These are phyloP conservation scores for Pisolithus marmoratus DNA, from an alignment of 768 basidiomycete genomes.

Conservation along the genomic window DNA sequence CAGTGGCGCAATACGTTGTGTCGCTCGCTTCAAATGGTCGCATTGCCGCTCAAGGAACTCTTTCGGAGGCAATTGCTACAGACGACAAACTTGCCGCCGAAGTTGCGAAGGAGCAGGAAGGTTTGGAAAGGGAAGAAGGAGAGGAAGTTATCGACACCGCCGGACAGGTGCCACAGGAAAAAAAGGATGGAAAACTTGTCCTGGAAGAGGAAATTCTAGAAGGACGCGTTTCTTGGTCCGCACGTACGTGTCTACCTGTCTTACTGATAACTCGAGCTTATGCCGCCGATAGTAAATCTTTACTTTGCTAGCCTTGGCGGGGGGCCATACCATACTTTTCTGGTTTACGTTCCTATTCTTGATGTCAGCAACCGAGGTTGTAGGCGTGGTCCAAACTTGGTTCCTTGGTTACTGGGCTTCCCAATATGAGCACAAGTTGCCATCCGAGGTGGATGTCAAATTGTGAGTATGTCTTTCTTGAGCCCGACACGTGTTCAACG, in stretches of 20 bases:
- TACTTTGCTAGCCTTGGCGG: conserved; percentile 23
- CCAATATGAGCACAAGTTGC: conserved; percentile 31
- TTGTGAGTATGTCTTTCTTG: conserved; percentile 22
- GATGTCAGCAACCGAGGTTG: conserved; percentile 17
- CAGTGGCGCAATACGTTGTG: conserved; percentile 37
- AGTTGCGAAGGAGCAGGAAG: conserved; percentile 10
- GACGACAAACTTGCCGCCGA: conserved; percentile 29
- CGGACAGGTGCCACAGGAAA: conserved; percentile 12
- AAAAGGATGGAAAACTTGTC: conserved; percentile 51
- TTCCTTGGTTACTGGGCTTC: conserved; percentile 42
- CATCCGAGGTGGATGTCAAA: conserved; percentile 29
- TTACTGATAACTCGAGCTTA: not conserved
- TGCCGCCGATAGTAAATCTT: conserved; percentile 18
- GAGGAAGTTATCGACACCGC: conserved; percentile 17
- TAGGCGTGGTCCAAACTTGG: conserved; percentile 31
- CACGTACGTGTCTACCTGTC: conserved; percentile 25
- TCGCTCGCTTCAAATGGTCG: conserved; percentile 50
- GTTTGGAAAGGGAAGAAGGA: conserved; percentile 10
- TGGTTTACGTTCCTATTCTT: conserved; percentile 21
- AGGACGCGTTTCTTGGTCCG: conserved; percentile 52
- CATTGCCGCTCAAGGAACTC: conserved; percentile 42
- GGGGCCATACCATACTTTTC: conserved; percentile 22
- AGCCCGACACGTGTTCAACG: not conserved
- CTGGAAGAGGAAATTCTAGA: conserved; percentile 57
- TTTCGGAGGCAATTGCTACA: conserved; percentile 41